A percentile compares a stretch with the other conserved stretches of the same genome.
phyloP scores from a whole-genome alignment of 148 eudicot genomes.

The Mesembryanthemum crystallinum region DNA sequence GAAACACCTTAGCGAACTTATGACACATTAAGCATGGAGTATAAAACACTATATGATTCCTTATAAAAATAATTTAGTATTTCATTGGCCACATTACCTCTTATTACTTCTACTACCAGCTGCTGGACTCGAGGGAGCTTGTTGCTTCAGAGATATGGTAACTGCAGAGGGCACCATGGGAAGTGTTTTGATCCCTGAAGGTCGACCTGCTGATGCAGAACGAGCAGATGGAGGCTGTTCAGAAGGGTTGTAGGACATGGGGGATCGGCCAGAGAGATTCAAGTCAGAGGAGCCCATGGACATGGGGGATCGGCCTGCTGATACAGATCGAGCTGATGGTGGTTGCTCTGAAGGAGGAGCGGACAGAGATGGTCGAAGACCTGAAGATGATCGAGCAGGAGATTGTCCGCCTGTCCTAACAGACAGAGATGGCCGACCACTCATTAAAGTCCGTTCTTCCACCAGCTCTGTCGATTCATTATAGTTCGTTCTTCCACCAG shows the following conservation, averaged over 20 bases:
- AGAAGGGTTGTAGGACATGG: constrained; percentile 21
- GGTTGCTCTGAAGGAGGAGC: constrained; percentile 34
- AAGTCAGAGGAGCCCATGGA: constrained; percentile 37
- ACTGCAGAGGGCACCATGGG: constrained; percentile 59
- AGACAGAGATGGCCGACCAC: constrained; percentile 24
- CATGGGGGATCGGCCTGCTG: constrained; percentile 39
- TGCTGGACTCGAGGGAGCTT: constrained; percentile 38
- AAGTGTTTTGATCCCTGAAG: constrained; percentile 52
- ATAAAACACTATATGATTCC: not conserved
- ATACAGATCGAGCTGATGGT: constrained; percentile 41
- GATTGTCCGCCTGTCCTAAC: constrained; percentile 33
- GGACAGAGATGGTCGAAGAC: constrained; percentile 28
- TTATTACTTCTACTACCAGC: constrained; percentile 43
- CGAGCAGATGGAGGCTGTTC: constrained; percentile 74
- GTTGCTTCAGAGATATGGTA: constrained; percentile 54
- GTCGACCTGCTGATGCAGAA: constrained; percentile 37
- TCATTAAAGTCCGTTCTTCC: constrained; percentile 22
- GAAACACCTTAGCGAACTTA: not conserved
- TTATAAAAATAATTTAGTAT: not conserved
- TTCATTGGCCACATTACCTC: constrained; percentile 42
- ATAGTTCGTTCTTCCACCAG: constrained; percentile 24
- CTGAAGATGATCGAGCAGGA: constrained; percentile 27
- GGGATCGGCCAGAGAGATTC: constrained; percentile 38
- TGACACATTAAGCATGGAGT: not conserved
- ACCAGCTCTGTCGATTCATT: constrained; percentile 18